Conservation (phyloP, 2,329 filamentous ascomycete genomes). For the Arachnomyces sp. region DNA sequence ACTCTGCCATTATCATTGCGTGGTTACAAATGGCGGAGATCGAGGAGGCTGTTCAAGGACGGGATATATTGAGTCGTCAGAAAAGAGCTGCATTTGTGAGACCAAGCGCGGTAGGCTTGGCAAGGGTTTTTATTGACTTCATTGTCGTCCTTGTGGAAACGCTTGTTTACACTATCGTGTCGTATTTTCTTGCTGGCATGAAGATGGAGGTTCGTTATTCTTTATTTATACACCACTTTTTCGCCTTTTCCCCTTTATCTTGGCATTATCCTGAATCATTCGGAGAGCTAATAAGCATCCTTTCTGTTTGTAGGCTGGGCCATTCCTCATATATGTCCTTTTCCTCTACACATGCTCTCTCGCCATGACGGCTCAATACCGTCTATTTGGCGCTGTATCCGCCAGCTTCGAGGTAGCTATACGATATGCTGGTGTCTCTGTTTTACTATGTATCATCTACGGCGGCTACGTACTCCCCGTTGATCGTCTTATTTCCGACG, state of each 20-base stretch:
- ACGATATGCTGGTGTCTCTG: conserved; percentile 49
- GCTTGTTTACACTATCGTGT: conserved; percentile 48
- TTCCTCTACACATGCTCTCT: conserved; percentile 52
- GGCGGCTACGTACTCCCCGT: conserved; percentile 56
- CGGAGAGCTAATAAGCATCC: neutral
- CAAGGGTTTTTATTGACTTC: conserved; percentile 49
- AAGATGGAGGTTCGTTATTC: conserved; percentile 4
- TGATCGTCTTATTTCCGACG: conserved; percentile 45
- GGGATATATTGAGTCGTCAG: conserved; percentile 57
- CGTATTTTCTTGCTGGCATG: conserved; percentile 51
- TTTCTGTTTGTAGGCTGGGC: conserved; percentile 34
- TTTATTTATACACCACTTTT: too few species aligned
- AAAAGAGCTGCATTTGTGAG: conserved; percentile 57
- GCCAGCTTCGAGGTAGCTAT: conserved; percentile 55
- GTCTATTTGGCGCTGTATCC: conserved; percentile 52
- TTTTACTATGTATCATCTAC: conserved; percentile 53
- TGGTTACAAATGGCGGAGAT: conserved; percentile 67
- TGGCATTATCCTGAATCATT: neutral
- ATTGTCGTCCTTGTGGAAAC: conserved; percentile 46
- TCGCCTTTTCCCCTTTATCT: neutral
- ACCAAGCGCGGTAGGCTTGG: conserved; percentile 52
- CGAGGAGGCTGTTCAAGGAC: conserved; percentile 63
- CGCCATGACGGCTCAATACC: conserved; percentile 52
- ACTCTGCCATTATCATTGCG: conserved; percentile 51
- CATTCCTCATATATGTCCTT: conserved; percentile 56